Percentiles rank a stretch among this genome's conserved stretches.
These are phyloP conservation scores for Penicillium palitans DNA, from an alignment of 2,329 filamentous ascomycete species.

Conservation along the genomic window DNA sequence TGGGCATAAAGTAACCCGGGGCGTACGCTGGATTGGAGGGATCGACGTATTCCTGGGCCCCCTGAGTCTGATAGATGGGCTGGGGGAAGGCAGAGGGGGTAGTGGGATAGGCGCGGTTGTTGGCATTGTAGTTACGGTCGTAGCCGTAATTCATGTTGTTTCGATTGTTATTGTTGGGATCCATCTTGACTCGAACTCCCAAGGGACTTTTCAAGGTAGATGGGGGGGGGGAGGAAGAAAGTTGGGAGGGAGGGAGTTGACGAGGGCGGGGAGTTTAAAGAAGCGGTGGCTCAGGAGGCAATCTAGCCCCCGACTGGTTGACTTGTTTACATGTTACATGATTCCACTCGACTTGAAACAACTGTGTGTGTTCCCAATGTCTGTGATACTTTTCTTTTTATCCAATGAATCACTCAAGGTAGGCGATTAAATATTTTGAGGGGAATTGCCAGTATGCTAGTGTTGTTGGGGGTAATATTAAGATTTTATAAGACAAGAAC, in stretches of 20 bases:
- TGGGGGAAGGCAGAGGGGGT: conserved; percentile 96
- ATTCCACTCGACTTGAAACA: conserved; percentile 4
- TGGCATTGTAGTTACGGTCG: conserved; percentile 64
- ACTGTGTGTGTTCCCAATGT: not conserved
- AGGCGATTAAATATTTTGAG: no score
- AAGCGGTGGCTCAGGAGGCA: conserved; percentile 34
- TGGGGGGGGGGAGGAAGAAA: conserved; percentile 12
- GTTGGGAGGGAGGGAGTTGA: conserved; percentile 3
- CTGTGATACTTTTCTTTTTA: not conserved
- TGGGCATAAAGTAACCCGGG: conserved; percentile 63
- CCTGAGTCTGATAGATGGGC: conserved; percentile 68
- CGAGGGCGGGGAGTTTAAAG: conserved; percentile 22
- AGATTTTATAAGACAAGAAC: not conserved
- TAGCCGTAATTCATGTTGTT: conserved; percentile 52
- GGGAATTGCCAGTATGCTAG: not conserved
- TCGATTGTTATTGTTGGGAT: conserved; percentile 51
- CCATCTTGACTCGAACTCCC: conserved; percentile 45
- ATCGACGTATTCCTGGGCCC: conserved; percentile 62
- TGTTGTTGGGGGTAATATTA: not conserved
- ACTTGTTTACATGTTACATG: conserved; percentile 7
- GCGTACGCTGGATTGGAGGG: conserved; percentile 45
- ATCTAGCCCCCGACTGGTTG: conserved; percentile 14
- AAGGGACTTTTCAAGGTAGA: conserved; percentile 8
- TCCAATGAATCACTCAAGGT: not conserved
- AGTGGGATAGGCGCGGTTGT: conserved; percentile 74